Conservation (phyloP, 2,329 filamentous ascomycete species). For the Bipolaris cookei region DNA sequence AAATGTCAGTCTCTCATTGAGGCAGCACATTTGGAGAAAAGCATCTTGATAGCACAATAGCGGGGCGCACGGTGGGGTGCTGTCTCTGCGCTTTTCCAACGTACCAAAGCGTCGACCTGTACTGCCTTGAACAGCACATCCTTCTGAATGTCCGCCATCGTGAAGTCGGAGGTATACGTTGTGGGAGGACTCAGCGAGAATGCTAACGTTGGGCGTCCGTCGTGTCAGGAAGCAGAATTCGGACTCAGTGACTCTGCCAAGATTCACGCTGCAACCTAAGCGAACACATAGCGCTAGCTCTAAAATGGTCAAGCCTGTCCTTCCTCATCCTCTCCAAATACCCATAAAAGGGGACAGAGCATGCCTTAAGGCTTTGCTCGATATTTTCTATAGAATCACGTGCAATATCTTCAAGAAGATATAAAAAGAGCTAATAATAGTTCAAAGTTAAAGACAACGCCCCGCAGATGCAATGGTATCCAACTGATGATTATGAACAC, state of each 20-base stretch:
- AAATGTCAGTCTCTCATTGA: slow-evolving; percentile 25
- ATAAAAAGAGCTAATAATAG: not conserved
- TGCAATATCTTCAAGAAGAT: not conserved
- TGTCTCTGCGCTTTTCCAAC: slow-evolving; percentile 50
- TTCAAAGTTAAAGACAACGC: not conserved
- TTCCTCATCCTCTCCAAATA: not conserved
- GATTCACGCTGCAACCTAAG: slow-evolving; percentile 26
- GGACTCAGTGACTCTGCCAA: slow-evolving; percentile 28
- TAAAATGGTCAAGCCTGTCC: slow-evolving; percentile 3
- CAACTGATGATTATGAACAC: slow-evolving; percentile 27
- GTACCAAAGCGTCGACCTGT: slow-evolving; percentile 92
- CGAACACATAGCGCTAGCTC: slow-evolving; percentile 20
- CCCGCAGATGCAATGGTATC: slow-evolving; percentile 20
- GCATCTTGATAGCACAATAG: slow-evolving; percentile 27
- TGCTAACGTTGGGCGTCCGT: slow-evolving; percentile 27
- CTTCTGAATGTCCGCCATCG: slow-evolving; percentile 47
- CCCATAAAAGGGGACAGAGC: not conserved
- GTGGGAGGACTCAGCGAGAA: slow-evolving; percentile 22
- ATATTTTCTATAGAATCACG: not conserved
- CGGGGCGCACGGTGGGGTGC: slow-evolving; percentile 40
- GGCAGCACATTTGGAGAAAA: not conserved
- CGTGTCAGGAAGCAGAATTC: slow-evolving; percentile 28
- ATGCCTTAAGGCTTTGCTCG: too few species aligned
- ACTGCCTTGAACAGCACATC: slow-evolving; percentile 76
- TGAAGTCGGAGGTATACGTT: slow-evolving; percentile 23